Conservation (phyloP, 2,329 filamentous ascomycete genomes). For the Magnaporthiopsis incrustans region DNA sequence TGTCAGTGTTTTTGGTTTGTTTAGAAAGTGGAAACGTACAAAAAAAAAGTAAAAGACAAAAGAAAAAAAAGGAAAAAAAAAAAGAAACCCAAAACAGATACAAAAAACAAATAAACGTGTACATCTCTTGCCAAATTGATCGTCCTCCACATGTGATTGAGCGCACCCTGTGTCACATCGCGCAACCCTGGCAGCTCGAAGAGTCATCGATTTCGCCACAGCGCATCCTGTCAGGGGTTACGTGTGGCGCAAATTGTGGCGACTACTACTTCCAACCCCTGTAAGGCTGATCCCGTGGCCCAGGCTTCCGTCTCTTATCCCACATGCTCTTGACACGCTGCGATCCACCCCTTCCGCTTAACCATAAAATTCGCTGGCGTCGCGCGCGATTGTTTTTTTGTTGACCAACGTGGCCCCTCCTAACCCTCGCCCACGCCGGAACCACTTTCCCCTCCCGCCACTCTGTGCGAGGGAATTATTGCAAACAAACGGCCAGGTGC, state of each 20-base stretch:
- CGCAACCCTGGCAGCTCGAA: too few species aligned
- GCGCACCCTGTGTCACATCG: too few species aligned
- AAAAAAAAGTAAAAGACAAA: constrained; percentile 3
- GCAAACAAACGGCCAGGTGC: not conserved
- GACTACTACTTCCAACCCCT: not conserved
- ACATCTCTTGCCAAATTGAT: not conserved
- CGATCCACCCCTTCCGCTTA: not conserved
- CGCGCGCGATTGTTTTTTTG: not conserved
- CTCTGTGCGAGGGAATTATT: not conserved
- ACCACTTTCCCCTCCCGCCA: not conserved
- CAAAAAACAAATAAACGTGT: not conserved
- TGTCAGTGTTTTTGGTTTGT: not conserved
- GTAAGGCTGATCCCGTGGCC: constrained; percentile 5
- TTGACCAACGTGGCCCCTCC: not conserved
- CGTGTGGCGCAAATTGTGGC: not conserved
- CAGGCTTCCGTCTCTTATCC: constrained; percentile 4
- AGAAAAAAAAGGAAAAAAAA: constrained; percentile 1
- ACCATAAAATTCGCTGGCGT: not conserved
- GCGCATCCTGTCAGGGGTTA: not conserved
- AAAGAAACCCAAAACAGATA: not conserved
- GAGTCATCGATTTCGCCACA: constrained; percentile 2
- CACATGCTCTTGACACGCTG: not conserved
- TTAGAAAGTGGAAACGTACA: not conserved
- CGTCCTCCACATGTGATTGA: not conserved
- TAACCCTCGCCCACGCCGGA: not conserved